These are phyloP conservation scores for Cyclocybe cylindracea DNA, from an alignment of 768 basidiomycete species.

Conservation along the genomic window DNA sequence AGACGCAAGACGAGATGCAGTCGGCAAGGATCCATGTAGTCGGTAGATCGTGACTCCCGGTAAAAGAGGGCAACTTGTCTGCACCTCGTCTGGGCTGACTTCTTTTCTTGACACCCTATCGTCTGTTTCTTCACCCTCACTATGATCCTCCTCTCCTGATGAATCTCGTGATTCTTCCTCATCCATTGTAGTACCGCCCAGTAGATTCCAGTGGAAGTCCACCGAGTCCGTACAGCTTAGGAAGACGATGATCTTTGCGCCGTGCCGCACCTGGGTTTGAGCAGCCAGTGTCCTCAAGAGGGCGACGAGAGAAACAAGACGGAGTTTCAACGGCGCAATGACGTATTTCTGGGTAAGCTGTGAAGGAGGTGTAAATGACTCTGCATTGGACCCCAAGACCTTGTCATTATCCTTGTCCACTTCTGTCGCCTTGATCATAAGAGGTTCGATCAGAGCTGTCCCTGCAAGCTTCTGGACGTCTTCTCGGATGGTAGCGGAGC, in stretches of 20 bases:
- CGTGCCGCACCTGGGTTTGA: constrained; percentile 50
- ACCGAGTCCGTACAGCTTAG: constrained; percentile 97
- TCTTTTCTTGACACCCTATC: constrained; percentile 16
- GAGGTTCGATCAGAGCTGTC: constrained; percentile 71
- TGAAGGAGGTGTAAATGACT: constrained; percentile 89
- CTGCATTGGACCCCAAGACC: constrained; percentile 21
- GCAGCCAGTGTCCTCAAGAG: constrained; percentile 80
- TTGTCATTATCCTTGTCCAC: constrained; percentile 34
- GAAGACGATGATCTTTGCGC: constrained; percentile 89
- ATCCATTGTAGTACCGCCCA: constrained; percentile 75
- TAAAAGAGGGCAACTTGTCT: constrained; percentile 70
- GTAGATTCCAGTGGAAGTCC: constrained; percentile 90
- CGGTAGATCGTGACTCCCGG: constrained; percentile 84
- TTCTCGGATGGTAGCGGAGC: constrained; percentile 95
- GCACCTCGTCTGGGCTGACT: constrained; percentile 44
- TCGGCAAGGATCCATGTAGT: constrained; percentile 90
- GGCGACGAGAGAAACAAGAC: constrained; percentile 89
- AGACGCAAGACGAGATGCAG: constrained; percentile 75
- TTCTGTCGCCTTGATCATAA: constrained; percentile 80
- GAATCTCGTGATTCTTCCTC: constrained; percentile 24
- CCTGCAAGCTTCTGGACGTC: constrained; percentile 95
- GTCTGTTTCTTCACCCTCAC: constrained; percentile 28
- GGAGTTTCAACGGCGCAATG: constrained; percentile 87
- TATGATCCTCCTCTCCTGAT: constrained; percentile 26
- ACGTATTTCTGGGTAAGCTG: constrained; percentile 93